A percentile compares a stretch with the other conserved stretches of the same genome.
Evolutionary conservation across 2,329 filamentous ascomycete species (phyloP).

Genomic region (Mariannaea elegans): DNA sequence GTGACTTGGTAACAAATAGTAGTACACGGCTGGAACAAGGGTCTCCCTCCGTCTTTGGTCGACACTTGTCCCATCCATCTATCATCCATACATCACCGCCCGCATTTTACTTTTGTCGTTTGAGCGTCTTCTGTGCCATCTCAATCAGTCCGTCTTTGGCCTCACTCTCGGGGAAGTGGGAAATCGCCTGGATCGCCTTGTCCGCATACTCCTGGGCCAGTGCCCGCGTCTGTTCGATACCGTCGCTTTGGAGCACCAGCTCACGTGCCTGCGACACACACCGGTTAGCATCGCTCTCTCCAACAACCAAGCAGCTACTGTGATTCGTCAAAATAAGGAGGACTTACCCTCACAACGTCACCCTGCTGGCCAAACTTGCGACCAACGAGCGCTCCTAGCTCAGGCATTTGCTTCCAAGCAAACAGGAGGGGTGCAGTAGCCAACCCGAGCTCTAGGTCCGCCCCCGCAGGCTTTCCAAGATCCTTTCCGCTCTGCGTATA

Average conservation of each 20-base stretch:
- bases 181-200: constrained; percentile 86
- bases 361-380: constrained; percentile 87
- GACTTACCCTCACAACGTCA: constrained; percentile 81
- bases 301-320: background rate
- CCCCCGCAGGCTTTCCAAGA: constrained; percentile 92
- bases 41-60: background rate
- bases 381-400: constrained; percentile 87
- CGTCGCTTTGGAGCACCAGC: constrained; percentile 83
- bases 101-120: constrained; percentile 78
- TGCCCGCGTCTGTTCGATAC: constrained; percentile 89
- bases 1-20: constrained; percentile 28
- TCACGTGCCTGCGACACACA: constrained; percentile 75
- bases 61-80: constrained; percentile 4
- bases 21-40: constrained; percentile 16
- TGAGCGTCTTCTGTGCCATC: constrained; percentile 93
- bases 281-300: constrained; percentile 35
- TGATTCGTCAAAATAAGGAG: constrained; percentile 29
- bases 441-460: constrained; percentile 90
- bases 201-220: constrained; percentile 91
- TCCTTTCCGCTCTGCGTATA: constrained; percentile 88
- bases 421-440: constrained; percentile 95
- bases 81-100: constrained; percentile 1
- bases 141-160: constrained; percentile 91
- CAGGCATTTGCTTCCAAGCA: constrained; percentile 89
- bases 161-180: constrained; percentile 88